These are phyloP conservation scores for Candida ipomoeae DNA, from an alignment of 805 yeast species.

Conservation along the genomic window DNA sequence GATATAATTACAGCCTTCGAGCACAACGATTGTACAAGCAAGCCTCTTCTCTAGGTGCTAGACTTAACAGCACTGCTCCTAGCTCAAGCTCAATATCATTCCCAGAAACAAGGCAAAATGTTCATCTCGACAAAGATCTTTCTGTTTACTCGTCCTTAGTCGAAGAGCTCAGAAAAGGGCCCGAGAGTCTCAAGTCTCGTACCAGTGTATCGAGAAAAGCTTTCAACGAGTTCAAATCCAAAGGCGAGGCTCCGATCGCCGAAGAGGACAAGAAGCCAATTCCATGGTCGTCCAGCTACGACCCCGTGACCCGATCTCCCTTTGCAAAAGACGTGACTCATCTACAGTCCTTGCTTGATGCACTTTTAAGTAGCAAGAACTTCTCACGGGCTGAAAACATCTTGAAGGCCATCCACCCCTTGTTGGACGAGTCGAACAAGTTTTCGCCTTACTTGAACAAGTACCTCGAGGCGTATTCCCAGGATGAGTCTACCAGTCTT, in stretches of 20 bases:
- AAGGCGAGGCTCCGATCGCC: constrained; percentile 6
- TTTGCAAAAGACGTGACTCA: constrained; percentile 57
- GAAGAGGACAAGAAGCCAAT: constrained; percentile 12
- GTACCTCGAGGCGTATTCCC: constrained; percentile 46
- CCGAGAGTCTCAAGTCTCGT: neutral
- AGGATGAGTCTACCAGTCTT: constrained; percentile 36
- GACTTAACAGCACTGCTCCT: neutral
- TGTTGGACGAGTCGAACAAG: constrained; percentile 37
- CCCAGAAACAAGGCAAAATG: neutral
- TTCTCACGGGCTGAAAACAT: constrained; percentile 67
- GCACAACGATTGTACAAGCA: neutral
- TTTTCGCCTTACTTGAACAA: constrained; percentile 67
- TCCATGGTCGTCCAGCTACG: constrained; percentile 41
- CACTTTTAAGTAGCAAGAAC: constrained; percentile 64
- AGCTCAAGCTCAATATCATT: neutral
- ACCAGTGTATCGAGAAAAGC: constrained; percentile 10
- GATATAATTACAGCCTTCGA: neutral
- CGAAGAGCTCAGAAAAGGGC: constrained; percentile 14
- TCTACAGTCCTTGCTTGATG: constrained; percentile 75
- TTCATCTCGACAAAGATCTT: constrained; percentile 7
- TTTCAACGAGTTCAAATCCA: constrained; percentile 14
- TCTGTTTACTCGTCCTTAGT: constrained; percentile 13
- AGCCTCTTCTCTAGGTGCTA: neutral
- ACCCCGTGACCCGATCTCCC: constrained; percentile 38
- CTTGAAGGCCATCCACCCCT: constrained; percentile 55